phyloP scores from a whole-genome alignment of 2,329 filamentous ascomycete genomes.

The Verticillium alfalfae region DNA sequence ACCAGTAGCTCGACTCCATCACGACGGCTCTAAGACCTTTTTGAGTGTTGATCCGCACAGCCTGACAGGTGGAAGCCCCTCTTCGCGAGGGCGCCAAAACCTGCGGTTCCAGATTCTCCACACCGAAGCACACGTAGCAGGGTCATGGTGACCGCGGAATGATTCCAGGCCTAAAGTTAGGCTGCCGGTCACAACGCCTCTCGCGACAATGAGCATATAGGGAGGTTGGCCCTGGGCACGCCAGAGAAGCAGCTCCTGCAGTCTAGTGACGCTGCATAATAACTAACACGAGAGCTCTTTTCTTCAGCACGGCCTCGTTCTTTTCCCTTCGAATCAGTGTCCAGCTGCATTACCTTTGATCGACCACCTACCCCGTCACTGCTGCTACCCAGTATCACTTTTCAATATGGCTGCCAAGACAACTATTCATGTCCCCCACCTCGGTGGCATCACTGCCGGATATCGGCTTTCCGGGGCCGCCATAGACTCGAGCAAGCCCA shows the following conservation, averaged over 20 bases:
- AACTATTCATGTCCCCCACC: slow-evolving; percentile 40
- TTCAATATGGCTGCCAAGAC: slow-evolving; percentile 27
- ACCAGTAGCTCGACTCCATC: neutral
- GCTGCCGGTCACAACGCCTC: neutral
- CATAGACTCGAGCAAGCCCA: slow-evolving; percentile 45
- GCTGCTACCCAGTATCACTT: neutral
- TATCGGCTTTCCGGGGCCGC: slow-evolving; percentile 33
- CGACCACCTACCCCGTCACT: neutral
- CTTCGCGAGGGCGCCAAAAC: neutral
- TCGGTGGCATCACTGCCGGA: slow-evolving; percentile 40
- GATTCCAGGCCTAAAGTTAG: neutral
- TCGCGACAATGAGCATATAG: neutral
- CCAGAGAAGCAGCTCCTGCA: neutral
- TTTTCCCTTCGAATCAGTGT: neutral
- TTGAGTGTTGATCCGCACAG: neutral
- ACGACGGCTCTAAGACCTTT: neutral
- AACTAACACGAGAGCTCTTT: neutral
- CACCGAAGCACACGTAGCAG: neutral
- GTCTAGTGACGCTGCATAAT: neutral
- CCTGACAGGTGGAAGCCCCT: neutral
- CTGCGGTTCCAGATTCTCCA: neutral
- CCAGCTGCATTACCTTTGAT: neutral
- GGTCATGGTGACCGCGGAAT: neutral
- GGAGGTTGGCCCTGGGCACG: neutral
- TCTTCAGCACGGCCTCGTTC: neutral